Evolutionary conservation across 2,329 filamentous ascomycete species (phyloP), one percentile per base, ranked within the genome.

Genomic region (Colletotrichum sp.): DNA sequence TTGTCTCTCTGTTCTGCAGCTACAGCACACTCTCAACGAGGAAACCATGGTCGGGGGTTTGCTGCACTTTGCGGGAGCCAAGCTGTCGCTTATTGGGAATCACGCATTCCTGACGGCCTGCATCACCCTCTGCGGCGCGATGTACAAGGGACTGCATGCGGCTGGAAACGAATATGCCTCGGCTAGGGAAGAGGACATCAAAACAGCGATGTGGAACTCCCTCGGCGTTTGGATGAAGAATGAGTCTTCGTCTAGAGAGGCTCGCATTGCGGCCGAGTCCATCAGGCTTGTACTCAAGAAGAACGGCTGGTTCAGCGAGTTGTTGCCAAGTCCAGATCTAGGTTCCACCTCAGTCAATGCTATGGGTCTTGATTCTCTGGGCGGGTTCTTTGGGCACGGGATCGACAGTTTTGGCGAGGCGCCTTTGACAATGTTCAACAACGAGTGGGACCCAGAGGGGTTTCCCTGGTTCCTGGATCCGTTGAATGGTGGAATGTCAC

Each of bases 1-100:
- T 6, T 77, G 79, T 0, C 69, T 83, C 9, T 72, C 76, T 11
- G 77, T 78, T 1, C 77, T 82, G 3, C 44, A 79, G 19, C 78
- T 80, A 15, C 81, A 82, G 29, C 70, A 80, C 8, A 72, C 79
- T 7, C 69, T 81, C 2, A 78, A 81, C 39, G 79, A 81, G 30
- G 79, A 80, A 62, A 78, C 77, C 6, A 55, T 34, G 7, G 77
- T 78, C 2, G 79, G 77, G 1, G 79, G 80, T 1, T 77, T 78
- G 72, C 71, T 81, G 12, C 67, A 79, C 25, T 70, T 68, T 25
- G 73, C 78, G 72, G 55, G 67, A 16, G 78, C 79, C 13, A 81
- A 79, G 79, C 71, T 79, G 1, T 63, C 79, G n/a, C 76, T 80
- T 67, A 78, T 61, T 12, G 67, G 67, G 12, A 69, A 80, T 55